Evolutionary conservation across 495 filamentous ascomycete genomes (phyloP).

Genomic region (Aspergillus biplanus): DNA sequence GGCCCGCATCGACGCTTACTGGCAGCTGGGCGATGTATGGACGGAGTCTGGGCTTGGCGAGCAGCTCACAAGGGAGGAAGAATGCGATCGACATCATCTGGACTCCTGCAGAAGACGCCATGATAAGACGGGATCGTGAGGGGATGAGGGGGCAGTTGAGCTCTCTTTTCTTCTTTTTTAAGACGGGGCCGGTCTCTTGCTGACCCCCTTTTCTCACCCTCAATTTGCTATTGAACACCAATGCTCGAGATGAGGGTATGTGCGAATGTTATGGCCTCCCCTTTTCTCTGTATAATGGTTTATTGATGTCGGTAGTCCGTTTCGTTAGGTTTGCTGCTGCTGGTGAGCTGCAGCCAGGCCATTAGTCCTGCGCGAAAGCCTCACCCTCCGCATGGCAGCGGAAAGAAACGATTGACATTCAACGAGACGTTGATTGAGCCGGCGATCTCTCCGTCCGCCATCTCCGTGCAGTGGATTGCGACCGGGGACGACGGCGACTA

Average conservation of each 20-base stretch:
- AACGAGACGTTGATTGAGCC: constrained; percentile 22
- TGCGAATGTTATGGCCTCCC: background rate
- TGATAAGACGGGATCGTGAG: background rate
- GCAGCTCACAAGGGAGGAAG: background rate
- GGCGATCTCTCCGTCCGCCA: constrained; percentile 19
- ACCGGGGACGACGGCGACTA: constrained; percentile 23
- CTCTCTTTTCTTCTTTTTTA: background rate
- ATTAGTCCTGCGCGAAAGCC: constrained; percentile 15
- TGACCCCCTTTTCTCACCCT: background rate
- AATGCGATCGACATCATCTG: background rate
- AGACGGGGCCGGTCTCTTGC: background rate
- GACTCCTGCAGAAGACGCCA: background rate
- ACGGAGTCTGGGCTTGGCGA: background rate
- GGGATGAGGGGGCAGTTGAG: background rate
- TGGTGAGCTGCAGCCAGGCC: constrained; percentile 18
- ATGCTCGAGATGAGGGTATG: background rate
- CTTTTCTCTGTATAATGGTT: background rate
- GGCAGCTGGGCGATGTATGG: constrained; percentile 10
- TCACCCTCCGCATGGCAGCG: constrained; percentile 13
- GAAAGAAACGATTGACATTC: constrained; percentile 23
- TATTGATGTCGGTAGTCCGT: background rate
- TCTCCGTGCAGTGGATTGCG: constrained; percentile 26
- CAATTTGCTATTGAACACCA: too few relatives aligned
- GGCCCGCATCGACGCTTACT: constrained; percentile 6
- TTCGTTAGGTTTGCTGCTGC: background rate